Base-by-base conservation (phyloP, 2,329 filamentous ascomycete species). In the Ilyonectria mors-panacis region DNA sequence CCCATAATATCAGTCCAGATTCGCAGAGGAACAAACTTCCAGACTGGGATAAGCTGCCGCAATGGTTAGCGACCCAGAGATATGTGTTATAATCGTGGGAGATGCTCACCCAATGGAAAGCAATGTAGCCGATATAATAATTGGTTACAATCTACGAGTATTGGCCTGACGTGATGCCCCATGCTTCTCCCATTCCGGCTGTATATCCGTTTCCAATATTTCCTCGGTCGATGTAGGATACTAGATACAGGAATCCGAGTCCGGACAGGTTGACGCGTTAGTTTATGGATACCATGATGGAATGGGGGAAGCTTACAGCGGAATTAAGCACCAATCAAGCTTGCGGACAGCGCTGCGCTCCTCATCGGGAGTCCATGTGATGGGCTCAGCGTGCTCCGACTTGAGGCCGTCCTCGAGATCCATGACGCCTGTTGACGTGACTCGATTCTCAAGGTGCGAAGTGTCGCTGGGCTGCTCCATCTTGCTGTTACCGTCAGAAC, bases 11-110 rank as follows among this genome's bases (percentile, higher is more conserved):
- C 65, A 1, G 69, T 71, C 69, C 69, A 71, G 8, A 71, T 42
- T 17, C 59, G 69, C 37, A 71, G 28, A 1, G 69, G 68, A n/a
- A 71, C 69, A 12, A 71, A 71, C 6, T 67, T 71, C 68, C 68
- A 71, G 2, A 70, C 59, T 1, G 70, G 51, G 15, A 71, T 66
- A 6, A 70, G 57, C 68, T 70, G 19, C 10, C 57, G 3, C 3
- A 10, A 8, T 21, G 4, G 30, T 17, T 21, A 26, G 19, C 42
- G 8, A 19, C 4, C 8, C 17, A 30, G 28, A 23, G 15, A 17
- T 17, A 19, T 33, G 10, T 4, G 9, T 4, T 13, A 21, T 1
- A 4, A 30, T 10, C 8, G 12, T 19, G 3, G 30, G 23, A 26
- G 13, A 28, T 3, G 30, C 45, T 6, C 17, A 60, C 58, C 58